phyloP scores from a whole-genome alignment of 1,139 yeast species.

The Blastobotrys aristatus region DNA sequence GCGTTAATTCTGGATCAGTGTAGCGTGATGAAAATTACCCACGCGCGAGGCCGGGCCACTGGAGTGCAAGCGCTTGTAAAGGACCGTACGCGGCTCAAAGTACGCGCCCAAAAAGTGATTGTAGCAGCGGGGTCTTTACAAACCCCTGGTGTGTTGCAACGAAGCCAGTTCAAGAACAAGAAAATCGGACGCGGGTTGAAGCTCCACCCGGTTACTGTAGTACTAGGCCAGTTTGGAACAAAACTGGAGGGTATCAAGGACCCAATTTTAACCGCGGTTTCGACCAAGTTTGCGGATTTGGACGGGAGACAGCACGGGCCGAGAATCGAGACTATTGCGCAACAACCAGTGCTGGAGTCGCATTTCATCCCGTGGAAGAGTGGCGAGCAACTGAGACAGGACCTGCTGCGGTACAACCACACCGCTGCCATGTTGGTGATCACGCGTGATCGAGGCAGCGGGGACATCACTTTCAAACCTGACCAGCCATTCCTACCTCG shows the following conservation, averaged over 20 bases:
- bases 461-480: conserved; percentile 39
- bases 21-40: conserved; percentile 40
- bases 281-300: conserved; percentile 46
- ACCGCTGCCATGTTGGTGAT: conserved; percentile 44
- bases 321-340: conserved; percentile 48
- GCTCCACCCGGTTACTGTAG: conserved; percentile 47
- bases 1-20: conserved; percentile 48
- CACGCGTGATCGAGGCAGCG: conserved; percentile 46
- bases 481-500: conserved; percentile 38
- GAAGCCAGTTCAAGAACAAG: conserved; percentile 50
- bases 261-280: conserved; percentile 50
- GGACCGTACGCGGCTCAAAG: conserved; percentile 36
- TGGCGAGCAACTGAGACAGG: conserved; percentile 37
- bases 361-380: conserved; percentile 45
- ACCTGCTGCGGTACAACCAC: conserved; percentile 41
- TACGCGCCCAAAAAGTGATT: conserved; percentile 47
- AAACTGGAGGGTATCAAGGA: conserved; percentile 33
- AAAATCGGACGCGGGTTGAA: conserved; percentile 52
- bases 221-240: conserved; percentile 43
- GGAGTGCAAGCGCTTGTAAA: conserved; percentile 38
- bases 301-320: conserved; percentile 59
- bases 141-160: conserved; percentile 48
- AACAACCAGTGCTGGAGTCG: conserved; percentile 42
- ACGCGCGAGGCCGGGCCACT: conserved; percentile 42
- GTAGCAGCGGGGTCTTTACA: conserved; percentile 49